Percentiles rank a stretch among this genome's conserved stretches.
These are phyloP conservation scores for Penicillium concentricum DNA, from an alignment of 2,329 filamentous ascomycete genomes.

Conservation along the genomic window DNA sequence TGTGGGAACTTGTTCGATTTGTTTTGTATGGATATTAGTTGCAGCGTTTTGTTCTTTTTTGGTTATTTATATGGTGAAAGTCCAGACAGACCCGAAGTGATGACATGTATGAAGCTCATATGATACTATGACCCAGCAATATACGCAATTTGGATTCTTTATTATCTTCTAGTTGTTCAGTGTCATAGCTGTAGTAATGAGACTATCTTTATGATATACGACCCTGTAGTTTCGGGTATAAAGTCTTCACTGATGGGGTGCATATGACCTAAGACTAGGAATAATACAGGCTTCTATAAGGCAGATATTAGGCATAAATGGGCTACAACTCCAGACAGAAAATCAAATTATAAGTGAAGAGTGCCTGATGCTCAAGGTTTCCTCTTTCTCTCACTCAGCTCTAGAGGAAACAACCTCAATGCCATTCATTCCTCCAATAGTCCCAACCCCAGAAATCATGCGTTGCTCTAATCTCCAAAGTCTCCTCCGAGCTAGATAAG, in stretches of 20 bases:
- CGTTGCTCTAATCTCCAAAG: neutral
- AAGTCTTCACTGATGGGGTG: no score
- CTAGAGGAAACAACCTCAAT: neutral
- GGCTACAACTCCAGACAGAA: neutral
- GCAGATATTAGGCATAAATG: no score
- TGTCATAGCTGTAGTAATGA: no score
- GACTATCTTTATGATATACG: no score
- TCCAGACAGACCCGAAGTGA: neutral
- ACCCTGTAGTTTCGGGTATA: no score
- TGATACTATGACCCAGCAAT: slow-evolving; percentile 8
- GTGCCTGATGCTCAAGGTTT: neutral
- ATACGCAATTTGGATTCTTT: neutral
- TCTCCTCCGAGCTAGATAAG: neutral
- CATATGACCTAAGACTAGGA: no score
- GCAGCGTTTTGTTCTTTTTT: slow-evolving; percentile 1
- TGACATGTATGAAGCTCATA: slow-evolving; percentile 8
- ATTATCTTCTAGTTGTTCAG: neutral
- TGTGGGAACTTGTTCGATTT: neutral
- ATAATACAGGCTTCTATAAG: no score
- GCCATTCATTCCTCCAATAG: neutral
- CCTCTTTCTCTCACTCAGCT: neutral
- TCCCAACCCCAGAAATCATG: no score
- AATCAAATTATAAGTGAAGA: neutral
- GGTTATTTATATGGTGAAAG: neutral
- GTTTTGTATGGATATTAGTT: slow-evolving; percentile 2